A percentile compares a stretch with the other conserved stretches of the same genome.
Conservation (phyloP, 139 green algal genomes). For the Chlorella sorokiniana region DNA sequence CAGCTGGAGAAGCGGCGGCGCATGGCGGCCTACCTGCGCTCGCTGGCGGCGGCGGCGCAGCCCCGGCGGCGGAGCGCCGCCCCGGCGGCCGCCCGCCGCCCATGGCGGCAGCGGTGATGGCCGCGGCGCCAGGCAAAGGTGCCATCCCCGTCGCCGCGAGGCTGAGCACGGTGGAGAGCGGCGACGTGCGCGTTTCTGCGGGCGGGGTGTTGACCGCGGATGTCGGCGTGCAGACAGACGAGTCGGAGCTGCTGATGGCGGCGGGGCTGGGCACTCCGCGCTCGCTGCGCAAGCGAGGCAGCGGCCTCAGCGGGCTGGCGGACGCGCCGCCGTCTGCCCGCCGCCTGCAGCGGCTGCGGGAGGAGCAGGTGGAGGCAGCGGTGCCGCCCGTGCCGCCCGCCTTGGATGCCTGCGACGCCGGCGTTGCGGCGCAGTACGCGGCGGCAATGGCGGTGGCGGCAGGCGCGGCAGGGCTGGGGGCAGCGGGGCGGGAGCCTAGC, state of each 20-base stretch:
- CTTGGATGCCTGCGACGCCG: neutral
- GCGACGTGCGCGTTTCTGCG: neutral
- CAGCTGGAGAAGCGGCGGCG: slow-evolving; percentile 30
- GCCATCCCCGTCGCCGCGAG: no score
- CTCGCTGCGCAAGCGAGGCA: neutral
- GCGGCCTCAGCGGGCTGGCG: neutral
- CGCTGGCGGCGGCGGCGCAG: neutral
- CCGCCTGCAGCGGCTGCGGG: neutral
- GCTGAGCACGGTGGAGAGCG: neutral
- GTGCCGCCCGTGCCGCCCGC: neutral
- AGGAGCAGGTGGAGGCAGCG: neutral
- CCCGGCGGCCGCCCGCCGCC: neutral
- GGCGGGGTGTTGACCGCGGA: neutral
- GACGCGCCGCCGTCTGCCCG: neutral
- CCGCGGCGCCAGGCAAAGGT: neutral
- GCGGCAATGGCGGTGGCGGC: slow-evolving; percentile 1
- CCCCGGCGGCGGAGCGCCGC: neutral
- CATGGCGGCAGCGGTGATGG: neutral
- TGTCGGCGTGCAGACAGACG: slow-evolving; percentile 17
- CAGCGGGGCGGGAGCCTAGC: neutral
- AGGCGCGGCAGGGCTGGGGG: neutral
- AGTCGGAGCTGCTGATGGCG: slow-evolving; percentile 7
- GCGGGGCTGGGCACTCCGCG: neutral
- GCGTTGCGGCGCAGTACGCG: neutral
- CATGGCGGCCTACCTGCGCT: slow-evolving; percentile 26